A percentile compares a stretch with the other conserved stretches of the same genome.
Evolutionary conservation across 2,329 filamentous ascomycete genomes (phyloP).

Genomic region (Thermochaetoides dissita): DNA sequence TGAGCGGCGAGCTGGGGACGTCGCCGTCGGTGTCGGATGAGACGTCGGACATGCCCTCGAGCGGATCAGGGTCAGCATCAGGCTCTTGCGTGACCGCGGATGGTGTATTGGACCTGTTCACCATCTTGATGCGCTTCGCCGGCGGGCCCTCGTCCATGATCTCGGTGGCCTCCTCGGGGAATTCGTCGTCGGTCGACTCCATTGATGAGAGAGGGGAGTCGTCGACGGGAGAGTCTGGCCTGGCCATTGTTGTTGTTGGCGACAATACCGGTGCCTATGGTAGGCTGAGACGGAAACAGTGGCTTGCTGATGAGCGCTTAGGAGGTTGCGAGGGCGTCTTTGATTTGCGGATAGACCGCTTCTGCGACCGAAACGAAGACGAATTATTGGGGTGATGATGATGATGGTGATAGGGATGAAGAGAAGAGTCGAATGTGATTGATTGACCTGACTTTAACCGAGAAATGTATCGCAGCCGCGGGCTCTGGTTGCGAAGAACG

Average conservation of each 20-base stretch:
- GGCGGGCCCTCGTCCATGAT: constrained; percentile 29
- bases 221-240: constrained; percentile 21
- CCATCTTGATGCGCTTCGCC: constrained; percentile 32
- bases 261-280: too few species aligned
- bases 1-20: constrained; percentile 55
- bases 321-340: too few species aligned
- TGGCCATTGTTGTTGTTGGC: constrained; percentile 1
- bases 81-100: constrained; percentile 30
- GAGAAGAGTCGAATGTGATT: too few species aligned
- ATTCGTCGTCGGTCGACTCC: constrained; percentile 31
- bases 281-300: too few species aligned
- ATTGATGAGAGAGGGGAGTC: constrained; percentile 36
- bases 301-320: too few species aligned
- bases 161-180: constrained; percentile 32
- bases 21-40: constrained; percentile 86
- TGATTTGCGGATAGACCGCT: too few species aligned
- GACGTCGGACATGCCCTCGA: constrained; percentile 54
- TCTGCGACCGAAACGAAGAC: too few species aligned
- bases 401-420: too few species aligned
- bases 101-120: constrained; percentile 28
- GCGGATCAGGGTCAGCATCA: constrained; percentile 36
- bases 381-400: too few species aligned
- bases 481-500: too few species aligned
- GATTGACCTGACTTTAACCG: too few species aligned
- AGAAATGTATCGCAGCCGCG: too few species aligned